Base-by-base conservation (phyloP, 2,329 filamentous ascomycete species). In the Xylariaceae sp. region DNA sequence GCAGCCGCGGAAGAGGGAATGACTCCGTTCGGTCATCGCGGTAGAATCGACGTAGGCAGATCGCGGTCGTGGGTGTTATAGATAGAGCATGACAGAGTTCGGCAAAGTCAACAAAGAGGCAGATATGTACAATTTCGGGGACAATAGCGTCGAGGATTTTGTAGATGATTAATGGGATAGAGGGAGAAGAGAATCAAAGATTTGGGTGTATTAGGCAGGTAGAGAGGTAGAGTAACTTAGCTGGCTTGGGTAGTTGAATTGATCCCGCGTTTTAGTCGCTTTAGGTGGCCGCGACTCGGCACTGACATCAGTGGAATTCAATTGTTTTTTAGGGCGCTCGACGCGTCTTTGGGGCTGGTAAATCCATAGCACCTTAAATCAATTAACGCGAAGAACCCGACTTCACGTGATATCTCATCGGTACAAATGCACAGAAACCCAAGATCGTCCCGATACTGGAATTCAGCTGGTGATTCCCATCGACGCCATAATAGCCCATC, bases 11-110 rank as follows among this genome's bases (percentile, higher is more conserved):
- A 63, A 61, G 38, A 63, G 42, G 38, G 37, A 37, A 26, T 37
- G 45, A 13, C 51, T 50, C 29, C 55, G 43, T 30, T 60, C 55
- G 29, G 56, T 50, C 59, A 62, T 62, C 31, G 44, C 38, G 37
- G 41, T 37, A 33, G 36, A 43, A 45, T 38, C 43, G 18, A 22
- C n/a, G n/a, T n/a, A n/a, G 36, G 26, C 39, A 26, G 6, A 6
- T 26, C 22, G 6, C 22, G 22, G 22, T 26, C 11, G 11, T 6
- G 22, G 22, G 11, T 6, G 22, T 26, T 26, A 11, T 6, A 6
- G 6, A 26, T 26, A 6, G 37, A 41, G 28, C 49, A 51, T 51
- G 40, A 41, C 44, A 49, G 19, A 28, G 17, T 12, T 17, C 12
- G 22, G 17, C 9, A 12, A 24, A 15, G 36, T 34, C 9, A 26